A percentile compares a stretch with the other conserved stretches of the same genome.
Evolutionary conservation across 306 rosid species (phyloP).

Genomic region (Gynostemma pentaphyllum): DNA sequence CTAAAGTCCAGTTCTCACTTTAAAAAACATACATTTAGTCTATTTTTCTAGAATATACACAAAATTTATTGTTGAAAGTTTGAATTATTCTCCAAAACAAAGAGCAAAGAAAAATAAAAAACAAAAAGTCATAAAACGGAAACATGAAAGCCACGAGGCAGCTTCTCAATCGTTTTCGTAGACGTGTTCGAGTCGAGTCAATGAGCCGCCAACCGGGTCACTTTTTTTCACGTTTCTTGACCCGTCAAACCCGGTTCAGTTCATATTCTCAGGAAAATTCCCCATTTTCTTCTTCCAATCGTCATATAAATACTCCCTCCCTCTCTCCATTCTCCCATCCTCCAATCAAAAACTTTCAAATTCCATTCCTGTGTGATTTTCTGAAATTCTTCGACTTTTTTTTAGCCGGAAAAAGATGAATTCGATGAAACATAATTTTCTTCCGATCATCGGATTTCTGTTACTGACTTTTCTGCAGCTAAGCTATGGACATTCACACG

Average conservation of each 20-base stretch:
- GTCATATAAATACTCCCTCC: background rate
- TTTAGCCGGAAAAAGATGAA: background rate
- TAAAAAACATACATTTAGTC: too few species aligned
- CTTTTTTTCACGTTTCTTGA: background rate
- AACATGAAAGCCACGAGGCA: background rate
- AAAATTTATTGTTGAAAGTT: background rate
- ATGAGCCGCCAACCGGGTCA: conserved; percentile 11
- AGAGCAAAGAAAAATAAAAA: background rate
- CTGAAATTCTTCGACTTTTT: background rate
- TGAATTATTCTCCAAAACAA: background rate
- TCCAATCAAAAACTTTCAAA: background rate
- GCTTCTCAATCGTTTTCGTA: background rate
- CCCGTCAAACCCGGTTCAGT: background rate
- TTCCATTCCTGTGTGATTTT: background rate
- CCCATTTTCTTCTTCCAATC: background rate
- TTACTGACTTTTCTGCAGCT: background rate
- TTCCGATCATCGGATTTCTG: background rate
- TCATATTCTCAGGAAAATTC: background rate
- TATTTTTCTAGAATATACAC: too few species aligned
- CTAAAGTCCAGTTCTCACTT: too few species aligned
- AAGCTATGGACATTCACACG: conserved; percentile 4
- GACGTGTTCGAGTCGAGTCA: conserved; percentile 14
- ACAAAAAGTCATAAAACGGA: background rate
- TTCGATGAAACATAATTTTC: background rate
- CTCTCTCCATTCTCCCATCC: background rate